Evolutionary conservation across 495 filamentous ascomycete species (phyloP).

Genomic region (Chaetomium cochliodes): DNA sequence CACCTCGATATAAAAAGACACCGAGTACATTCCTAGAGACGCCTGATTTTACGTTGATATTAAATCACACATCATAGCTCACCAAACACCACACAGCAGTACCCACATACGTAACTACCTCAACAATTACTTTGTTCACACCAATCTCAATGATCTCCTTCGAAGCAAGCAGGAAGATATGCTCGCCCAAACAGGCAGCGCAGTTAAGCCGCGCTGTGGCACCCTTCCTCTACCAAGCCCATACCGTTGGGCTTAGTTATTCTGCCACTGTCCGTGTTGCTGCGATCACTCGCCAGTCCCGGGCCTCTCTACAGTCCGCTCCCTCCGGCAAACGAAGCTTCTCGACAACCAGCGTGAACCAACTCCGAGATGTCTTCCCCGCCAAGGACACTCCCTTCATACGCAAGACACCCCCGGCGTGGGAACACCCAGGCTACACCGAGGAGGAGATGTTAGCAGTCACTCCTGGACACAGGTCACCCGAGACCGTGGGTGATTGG

Average conservation of each 20-base stretch:
- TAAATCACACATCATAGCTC: background rate
- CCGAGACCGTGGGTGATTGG: conserved; percentile 43
- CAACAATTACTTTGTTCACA: background rate
- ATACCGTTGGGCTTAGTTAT: conserved; percentile 24
- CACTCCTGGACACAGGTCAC: conserved; percentile 40
- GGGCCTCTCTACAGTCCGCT: background rate
- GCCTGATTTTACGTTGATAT: background rate
- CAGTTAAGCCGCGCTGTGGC: conserved; percentile 34
- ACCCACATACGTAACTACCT: background rate
- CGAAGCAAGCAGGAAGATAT: conserved; percentile 30
- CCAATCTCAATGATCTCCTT: conserved; percentile 29
- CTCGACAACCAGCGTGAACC: conserved; percentile 42
- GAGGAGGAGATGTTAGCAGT: conserved; percentile 49
- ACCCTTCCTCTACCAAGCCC: conserved; percentile 24
- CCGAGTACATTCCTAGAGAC: background rate
- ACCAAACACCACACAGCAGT: background rate
- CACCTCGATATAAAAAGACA: background rate
- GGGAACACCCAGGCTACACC: conserved; percentile 65
- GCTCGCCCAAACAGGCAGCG: conserved; percentile 37
- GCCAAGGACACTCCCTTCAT: conserved; percentile 48
- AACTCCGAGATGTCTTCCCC: conserved; percentile 50
- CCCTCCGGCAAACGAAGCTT: conserved; percentile 31
- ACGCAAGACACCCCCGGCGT: conserved; percentile 55
- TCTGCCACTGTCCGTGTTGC: conserved; percentile 31
- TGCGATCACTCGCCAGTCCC: conserved; percentile 12